Conservation (phyloP, 192 early-diverging fungal species). For the Coemansia sp. region DNA sequence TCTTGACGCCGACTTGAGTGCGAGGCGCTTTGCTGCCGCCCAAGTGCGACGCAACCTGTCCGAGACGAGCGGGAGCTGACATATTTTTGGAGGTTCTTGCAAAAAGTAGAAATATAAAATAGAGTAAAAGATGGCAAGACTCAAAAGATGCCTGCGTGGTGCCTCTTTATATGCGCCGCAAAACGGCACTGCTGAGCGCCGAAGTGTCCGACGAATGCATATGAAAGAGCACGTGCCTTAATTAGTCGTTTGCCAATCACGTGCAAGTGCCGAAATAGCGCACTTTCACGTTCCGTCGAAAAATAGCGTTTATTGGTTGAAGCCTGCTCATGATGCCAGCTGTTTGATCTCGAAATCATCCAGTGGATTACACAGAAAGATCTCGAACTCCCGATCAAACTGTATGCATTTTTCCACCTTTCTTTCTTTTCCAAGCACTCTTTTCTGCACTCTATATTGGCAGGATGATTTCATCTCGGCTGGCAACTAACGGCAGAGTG, state of each 20-base stretch:
- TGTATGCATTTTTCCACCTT: not conserved
- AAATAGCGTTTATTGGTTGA: too few species aligned
- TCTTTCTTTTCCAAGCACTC: not conserved
- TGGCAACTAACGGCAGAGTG: slow-evolving; percentile 1
- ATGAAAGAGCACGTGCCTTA: slow-evolving; percentile 3
- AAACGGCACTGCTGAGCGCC: not conserved
- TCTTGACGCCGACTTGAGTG: slow-evolving; percentile 67
- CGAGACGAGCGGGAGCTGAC: slow-evolving; percentile 34
- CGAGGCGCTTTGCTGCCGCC: slow-evolving; percentile 37
- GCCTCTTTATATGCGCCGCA: slow-evolving; percentile 10
- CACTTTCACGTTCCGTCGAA: not conserved
- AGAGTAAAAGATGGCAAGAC: not conserved
- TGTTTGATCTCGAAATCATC: not conserved
- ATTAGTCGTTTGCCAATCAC: slow-evolving; percentile 10
- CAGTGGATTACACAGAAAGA: not conserved
- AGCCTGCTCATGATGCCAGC: too few species aligned
- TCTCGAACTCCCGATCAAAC: not conserved
- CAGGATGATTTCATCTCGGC: slow-evolving; percentile 14
- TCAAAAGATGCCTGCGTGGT: not conserved
- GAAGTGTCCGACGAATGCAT: not conserved
- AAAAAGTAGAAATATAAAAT: not conserved
- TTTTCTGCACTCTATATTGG: not conserved
- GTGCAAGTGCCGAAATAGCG: slow-evolving; percentile 1
- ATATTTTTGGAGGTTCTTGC: slow-evolving; percentile 2
- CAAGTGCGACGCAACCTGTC: slow-evolving; percentile 53